These are phyloP conservation scores for Cladosporium austrohemisphaericum DNA, from an alignment of 2,329 filamentous ascomycete species.

Conservation along the genomic window DNA sequence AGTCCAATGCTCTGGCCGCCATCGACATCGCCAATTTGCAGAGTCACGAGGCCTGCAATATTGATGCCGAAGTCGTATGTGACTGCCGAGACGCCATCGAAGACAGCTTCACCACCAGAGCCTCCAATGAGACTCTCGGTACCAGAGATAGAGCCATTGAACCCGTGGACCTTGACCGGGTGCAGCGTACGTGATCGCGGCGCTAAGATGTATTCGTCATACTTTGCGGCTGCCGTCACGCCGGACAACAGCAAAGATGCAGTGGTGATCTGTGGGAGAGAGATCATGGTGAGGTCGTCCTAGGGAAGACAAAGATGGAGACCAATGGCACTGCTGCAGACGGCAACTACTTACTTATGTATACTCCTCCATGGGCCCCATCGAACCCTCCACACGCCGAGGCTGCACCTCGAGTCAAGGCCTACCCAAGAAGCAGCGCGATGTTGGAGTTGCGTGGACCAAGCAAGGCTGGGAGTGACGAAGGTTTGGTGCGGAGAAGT, in stretches of 20 bases:
- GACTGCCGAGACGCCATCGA: constrained; percentile 36
- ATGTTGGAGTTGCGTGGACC: no score
- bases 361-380: no score
- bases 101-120: constrained; percentile 31
- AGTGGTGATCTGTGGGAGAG: not conserved
- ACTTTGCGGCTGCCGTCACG: constrained; percentile 24
- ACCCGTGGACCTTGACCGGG: constrained; percentile 37
- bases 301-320: not conserved
- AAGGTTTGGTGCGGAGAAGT: constrained; percentile 7
- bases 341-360: not conserved
- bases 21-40: constrained; percentile 35
- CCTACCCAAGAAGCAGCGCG: no score
- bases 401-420: no score
- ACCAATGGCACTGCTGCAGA: not conserved
- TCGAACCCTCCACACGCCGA: no score
- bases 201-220: constrained; percentile 42
- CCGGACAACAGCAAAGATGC: constrained; percentile 1
- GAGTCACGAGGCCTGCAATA: constrained; percentile 39
- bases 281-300: not conserved
- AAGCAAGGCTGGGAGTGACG: no score
- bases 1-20: constrained; percentile 40
- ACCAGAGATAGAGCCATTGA: constrained; percentile 38
- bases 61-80: constrained; percentile 43
- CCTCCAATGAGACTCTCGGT: constrained; percentile 33
- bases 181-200: constrained; percentile 37